phyloP scores from a whole-genome alignment of 1,139 yeast genomes.

The Cylindricascospora bacillispora region DNA sequence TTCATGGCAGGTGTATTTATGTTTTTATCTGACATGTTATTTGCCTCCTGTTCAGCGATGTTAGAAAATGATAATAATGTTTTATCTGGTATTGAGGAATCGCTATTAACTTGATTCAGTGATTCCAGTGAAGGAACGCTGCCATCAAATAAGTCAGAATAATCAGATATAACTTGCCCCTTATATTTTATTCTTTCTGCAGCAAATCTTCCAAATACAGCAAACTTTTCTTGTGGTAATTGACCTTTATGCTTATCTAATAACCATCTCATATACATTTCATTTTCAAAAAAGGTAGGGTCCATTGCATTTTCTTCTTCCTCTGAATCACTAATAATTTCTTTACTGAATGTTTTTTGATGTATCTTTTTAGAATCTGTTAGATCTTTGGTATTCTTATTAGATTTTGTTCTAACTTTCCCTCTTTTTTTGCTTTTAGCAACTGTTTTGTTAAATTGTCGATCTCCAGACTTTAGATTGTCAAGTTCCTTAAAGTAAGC shows the following conservation, averaged over 20 bases:
- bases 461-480: constrained; percentile 2
- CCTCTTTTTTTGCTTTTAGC: constrained; percentile 13
- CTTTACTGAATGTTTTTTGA: constrained; percentile 16
- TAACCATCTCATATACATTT: constrained; percentile 23
- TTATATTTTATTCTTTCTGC: constrained; percentile 18
- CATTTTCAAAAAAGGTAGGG: constrained; percentile 25
- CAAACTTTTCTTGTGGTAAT: constrained; percentile 14
- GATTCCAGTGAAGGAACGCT: constrained; percentile 13
- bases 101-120: constrained; percentile 5
- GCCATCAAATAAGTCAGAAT: constrained; percentile 20
- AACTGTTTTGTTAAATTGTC: constrained; percentile 11
- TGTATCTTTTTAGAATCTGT: constrained; percentile 5
- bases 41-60: no score
- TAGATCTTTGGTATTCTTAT: constrained; percentile 6
- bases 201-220: constrained; percentile 17
- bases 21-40: no score
- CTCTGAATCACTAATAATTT: constrained; percentile 24
- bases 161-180: constrained; percentile 14
- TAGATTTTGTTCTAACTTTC: constrained; percentile 4
- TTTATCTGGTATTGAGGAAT: constrained; percentile 7
- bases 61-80: no score
- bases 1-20: no score
- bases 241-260: constrained; percentile 19
- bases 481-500: constrained; percentile 21
- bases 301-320: constrained; percentile 15